Base-by-base conservation (phyloP, 148 eudicot genomes). In the Nyssa sinensis region DNA sequence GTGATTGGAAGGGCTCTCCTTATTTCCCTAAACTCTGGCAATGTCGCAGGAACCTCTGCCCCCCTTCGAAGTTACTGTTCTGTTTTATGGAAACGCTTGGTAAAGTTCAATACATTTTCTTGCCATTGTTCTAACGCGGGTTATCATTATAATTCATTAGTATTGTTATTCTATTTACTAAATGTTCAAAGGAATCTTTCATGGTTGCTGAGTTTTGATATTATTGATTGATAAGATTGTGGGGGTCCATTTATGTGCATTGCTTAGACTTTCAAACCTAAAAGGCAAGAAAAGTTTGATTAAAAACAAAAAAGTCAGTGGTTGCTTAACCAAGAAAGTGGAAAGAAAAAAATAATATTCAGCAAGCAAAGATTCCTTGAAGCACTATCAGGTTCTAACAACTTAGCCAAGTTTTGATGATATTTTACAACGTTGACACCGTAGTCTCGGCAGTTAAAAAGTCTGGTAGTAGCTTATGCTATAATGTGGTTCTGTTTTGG, bases 211-310 rank as follows among this genome's bases (percentile, higher is more conserved):
- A 37, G 53, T 65, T 60, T 34, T 70, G 69, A 21, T 59, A 51
- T 33, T 41, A 37, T 37, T 55, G 35, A 12, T 34, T 77, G 58
- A 71, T 71, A 49, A 77, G 68, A 57, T 37, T 55, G 39, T 12
- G 76, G 63, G 69, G 75, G 71, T 37, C 71, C 71, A 10, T 64
- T 55, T 28, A 37, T 29, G 61, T 75, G 66, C 37, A 53, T 34
- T 25, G 30, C 28, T 71, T 63, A 17, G 30, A 44, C 60, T 33
- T 58, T 58, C 44, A 55, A 57, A 64, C 44, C 12, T 57, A 37
- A 37, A 65, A 31, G 71, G 37, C 30, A 33, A 32, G 35, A 14
- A 57, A 77, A 71, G 41, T 58, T 65, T n/a, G n/a, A n/a, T n/a
- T n/a, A n/a, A 70, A 64, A 69, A 51, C 66, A 59, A n/a, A 69